Conservation (phyloP, 1,284 basidiomycete genomes). For the Erythrobasidium hasegawianum region DNA sequence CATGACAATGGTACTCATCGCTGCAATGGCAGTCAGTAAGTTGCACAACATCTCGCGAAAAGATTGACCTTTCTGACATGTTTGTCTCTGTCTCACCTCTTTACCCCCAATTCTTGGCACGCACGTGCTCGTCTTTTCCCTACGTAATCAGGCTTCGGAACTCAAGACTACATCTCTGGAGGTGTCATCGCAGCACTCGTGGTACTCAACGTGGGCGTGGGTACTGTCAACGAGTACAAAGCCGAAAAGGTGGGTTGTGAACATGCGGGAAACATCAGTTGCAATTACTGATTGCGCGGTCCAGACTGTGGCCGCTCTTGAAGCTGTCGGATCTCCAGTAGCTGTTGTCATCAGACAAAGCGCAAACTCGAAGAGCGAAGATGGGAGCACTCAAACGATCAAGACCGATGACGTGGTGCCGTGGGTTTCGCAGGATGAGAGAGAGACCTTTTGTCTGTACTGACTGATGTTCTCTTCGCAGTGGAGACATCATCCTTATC, state of each 20-base stretch:
- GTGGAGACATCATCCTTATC: slow-evolving; percentile 59
- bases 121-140: slow-evolving; percentile 38
- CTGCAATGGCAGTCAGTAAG: slow-evolving; percentile 29
- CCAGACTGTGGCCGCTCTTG: slow-evolving; percentile 51
- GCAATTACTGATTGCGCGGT: background rate
- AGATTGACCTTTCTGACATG: slow-evolving; percentile 44
- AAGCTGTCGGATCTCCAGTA: slow-evolving; percentile 55
- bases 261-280: too few relatives aligned
- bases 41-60: background rate
- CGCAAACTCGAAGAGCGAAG: slow-evolving; percentile 41
- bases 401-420: slow-evolving; percentile 61
- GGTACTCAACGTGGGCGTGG: slow-evolving; percentile 55
- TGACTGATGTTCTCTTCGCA: slow-evolving; percentile 28
- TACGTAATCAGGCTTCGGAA: slow-evolving; percentile 27
- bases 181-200: slow-evolving; percentile 64
- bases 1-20: slow-evolving; percentile 47
- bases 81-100: slow-evolving; percentile 51
- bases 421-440: slow-evolving; percentile 23
- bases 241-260: slow-evolving; percentile 48
- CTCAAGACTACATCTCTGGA: slow-evolving; percentile 59
- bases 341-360: slow-evolving; percentile 57
- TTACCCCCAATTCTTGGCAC: slow-evolving; percentile 62
- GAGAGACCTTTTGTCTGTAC: background rate
- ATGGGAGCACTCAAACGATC: slow-evolving; percentile 56
- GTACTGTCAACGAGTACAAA: slow-evolving; percentile 50